phyloP scores from a whole-genome alignment of 768 basidiomycete species.

The Lactarius vividus region DNA sequence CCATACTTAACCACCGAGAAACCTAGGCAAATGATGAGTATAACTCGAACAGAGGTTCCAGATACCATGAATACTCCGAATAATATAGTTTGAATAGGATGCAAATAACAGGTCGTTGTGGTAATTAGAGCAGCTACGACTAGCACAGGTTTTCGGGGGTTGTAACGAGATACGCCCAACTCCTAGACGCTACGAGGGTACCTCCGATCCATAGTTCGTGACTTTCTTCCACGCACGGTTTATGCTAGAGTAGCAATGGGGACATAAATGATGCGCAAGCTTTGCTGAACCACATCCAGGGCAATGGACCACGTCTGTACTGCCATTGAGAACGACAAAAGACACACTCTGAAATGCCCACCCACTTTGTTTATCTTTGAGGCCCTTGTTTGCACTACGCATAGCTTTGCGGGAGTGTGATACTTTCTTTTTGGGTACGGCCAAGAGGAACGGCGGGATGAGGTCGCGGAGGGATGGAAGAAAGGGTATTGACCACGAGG shows the following conservation, averaged over 20 bases:
- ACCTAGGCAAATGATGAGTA: background rate
- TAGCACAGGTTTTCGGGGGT: background rate
- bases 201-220: conserved; percentile 6
- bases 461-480: conserved; percentile 61
- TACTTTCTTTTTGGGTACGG: conserved; percentile 91
- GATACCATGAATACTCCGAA: background rate
- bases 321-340: background rate
- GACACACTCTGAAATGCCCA: conserved; percentile 4
- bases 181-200: conserved; percentile 9
- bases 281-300: conserved; percentile 88
- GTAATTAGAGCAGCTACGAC: background rate
- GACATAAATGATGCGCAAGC: conserved; percentile 85
- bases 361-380: conserved; percentile 91
- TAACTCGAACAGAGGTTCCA: background rate
- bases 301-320: conserved; percentile 82
- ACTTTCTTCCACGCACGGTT: conserved; percentile 59
- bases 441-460: conserved; percentile 83
- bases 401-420: conserved; percentile 95
- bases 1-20: background rate
- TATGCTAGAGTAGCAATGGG: conserved; percentile 71
- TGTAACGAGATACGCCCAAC: background rate
- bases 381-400: conserved; percentile 90
- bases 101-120: background rate
- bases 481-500: conserved; percentile 40
- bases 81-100: background rate